Base-by-base conservation (phyloP, 1,139 yeast genomes). In the Scheffersomyces illinoinensis region DNA sequence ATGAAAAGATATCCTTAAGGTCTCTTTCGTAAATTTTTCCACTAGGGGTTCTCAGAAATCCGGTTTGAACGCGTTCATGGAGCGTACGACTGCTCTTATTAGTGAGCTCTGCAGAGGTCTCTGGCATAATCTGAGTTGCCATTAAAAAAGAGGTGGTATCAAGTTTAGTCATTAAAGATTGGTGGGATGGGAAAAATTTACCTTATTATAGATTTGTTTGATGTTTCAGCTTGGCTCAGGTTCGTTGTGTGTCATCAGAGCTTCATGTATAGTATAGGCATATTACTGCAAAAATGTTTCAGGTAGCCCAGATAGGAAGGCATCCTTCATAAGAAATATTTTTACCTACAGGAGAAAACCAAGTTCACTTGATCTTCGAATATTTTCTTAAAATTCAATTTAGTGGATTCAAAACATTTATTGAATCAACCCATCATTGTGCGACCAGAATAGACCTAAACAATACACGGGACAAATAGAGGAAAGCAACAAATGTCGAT, bases 21-120 rank as follows among this genome's bases (percentile, higher is more conserved):
- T 88, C 91, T 52, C 79, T 78, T 33, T 87, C 83, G 64, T 78
- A 82, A 14, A 87, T 76, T 24, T 78, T 74, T 0, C 90, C 90
- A 46, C 72, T 71, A 0, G 86, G 82, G 0, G 88, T 82, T 61
- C 83, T 78, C 58, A 77, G 78, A 60, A 85, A 78, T 56, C 73
- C 74, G 53, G 75, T 74, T 2, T 82, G 75, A 4, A 77, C 75
- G 5, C 79, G 72, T 59, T 82, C 84, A 64, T 81, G 86, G 17
- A 80, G 66, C 2, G 77, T 72, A 6, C 56, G 56, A 47, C 50
- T 20, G 12, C 43, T 33, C 43, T 33, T 33, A 33, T 33, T 33
- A 33, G 43, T 33, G 43, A 12, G 2, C 17, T 33, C 43, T 12
- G 17, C 10, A 8, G 43, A 33, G 14, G 17, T 33, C 10, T 33